These are phyloP conservation scores for Phoma sp. DNA, from an alignment of 2,329 filamentous ascomycete genomes.

Conservation along the genomic window DNA sequence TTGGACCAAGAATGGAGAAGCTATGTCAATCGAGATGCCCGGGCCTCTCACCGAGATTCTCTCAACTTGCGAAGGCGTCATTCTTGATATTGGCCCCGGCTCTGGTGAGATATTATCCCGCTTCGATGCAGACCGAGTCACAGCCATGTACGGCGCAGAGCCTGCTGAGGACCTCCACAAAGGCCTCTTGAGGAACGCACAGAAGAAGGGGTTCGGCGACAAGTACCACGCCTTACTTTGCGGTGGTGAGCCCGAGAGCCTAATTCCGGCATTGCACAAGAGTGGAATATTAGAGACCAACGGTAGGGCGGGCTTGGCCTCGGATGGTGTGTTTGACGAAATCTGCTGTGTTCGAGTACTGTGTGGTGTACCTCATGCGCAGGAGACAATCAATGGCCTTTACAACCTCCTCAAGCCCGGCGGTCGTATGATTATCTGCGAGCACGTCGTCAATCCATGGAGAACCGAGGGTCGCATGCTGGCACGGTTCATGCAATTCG, in stretches of 20 bases:
- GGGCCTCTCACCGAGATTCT: slow-evolving; percentile 40
- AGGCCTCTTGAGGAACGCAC: slow-evolving; percentile 52
- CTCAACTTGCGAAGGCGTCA: slow-evolving; percentile 35
- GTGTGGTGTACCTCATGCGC: slow-evolving; percentile 60
- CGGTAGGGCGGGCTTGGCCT: slow-evolving; percentile 30
- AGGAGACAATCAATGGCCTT: slow-evolving; percentile 55
- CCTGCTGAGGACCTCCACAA: slow-evolving; percentile 59
- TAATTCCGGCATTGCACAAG: slow-evolving; percentile 55
- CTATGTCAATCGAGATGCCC: slow-evolving; percentile 49
- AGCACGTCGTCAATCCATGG: slow-evolving; percentile 64
- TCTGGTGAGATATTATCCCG: slow-evolving; percentile 59
- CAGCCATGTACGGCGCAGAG: slow-evolving; percentile 62
- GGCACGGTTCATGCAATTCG: slow-evolving; percentile 55
- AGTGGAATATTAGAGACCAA: slow-evolving; percentile 48
- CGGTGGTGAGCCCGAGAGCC: slow-evolving; percentile 55
- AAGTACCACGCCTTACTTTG: slow-evolving; percentile 60
- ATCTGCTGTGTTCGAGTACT: slow-evolving; percentile 63
- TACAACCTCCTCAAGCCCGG: slow-evolving; percentile 62
- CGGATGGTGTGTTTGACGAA: slow-evolving; percentile 60
- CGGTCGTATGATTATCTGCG: slow-evolving; percentile 62
- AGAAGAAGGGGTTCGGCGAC: slow-evolving; percentile 50
- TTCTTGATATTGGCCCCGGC: slow-evolving; percentile 58
- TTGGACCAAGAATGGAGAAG: slow-evolving; percentile 45
- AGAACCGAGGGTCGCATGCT: slow-evolving; percentile 53
- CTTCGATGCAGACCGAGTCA: slow-evolving; percentile 54